Evolutionary conservation across 2,329 filamentous ascomycete species (phyloP), one percentile per base, ranked within the genome.

Genomic region (Colletotrichum lupini): DNA sequence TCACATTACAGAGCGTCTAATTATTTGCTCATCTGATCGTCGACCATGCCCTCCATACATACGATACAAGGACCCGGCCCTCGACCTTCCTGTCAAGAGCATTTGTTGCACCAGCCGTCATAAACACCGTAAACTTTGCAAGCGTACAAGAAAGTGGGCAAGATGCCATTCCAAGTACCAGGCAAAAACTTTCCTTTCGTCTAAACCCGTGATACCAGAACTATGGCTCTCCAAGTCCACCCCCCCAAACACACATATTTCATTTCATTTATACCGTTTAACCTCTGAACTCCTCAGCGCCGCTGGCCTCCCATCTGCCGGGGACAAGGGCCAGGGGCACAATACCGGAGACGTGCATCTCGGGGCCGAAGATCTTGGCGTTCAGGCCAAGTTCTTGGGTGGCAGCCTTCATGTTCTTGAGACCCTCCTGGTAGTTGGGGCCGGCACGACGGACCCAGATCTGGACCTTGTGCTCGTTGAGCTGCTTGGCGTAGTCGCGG

Each of bases 381-480:
- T 89, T 84, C 77, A 99, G 91, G 78, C 94, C 94, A 73, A 99
- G 91, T 88, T 99, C 97, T 83, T 96, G 92, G 74, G 95, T 97
- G 74, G 97, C 96, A 62, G 92, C 91, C 91, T 98, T 98, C 91
- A 99, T 98, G 92, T 98, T 99, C 92, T 98, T 98, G 77, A 99
- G 93, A 87, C 97, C 97, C 87, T 99, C 97, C 87, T 99, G 97
- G 92, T 97, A 99, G 91, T 99, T 99, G 85, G 97, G 97, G 74
- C 97, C 95, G 66, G 97, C 90, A 85, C 91, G 90, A 81, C 91
- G 89, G 76, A 98, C 95, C 97, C 96, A 98, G 88, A 98, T 98
- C 87, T 97, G 93, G 77, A 97, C 94, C 81, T 98, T 97, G 92
- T 99, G 97, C 91, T 99, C 97, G 82, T 92, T 91, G 78, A 99